Evolutionary conservation across 2,329 filamentous ascomycete species (phyloP), one percentile per base, ranked within the genome.

Genomic region (Fusarium veterinarium): DNA sequence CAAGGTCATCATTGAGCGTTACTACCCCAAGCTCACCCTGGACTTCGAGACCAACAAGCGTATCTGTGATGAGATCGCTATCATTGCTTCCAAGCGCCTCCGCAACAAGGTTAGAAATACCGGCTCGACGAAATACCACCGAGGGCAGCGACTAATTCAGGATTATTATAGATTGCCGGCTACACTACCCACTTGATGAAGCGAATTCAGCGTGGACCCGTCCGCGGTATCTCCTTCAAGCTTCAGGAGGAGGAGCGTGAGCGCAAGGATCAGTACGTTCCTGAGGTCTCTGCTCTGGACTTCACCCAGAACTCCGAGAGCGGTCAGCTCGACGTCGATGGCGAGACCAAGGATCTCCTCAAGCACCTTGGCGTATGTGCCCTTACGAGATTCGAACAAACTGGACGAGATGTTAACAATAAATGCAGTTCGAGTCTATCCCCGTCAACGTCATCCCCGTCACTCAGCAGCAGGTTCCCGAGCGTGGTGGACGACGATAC

Each of bases 41-140:
- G 96, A 99, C 90, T 99, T 99, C 89, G 96, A 99, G 92, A 97
- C 94, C 91, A 98, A 98, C 93, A 98, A 98, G 93, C 91, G 95
- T 82, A 97, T 98, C 83, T 98, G 96, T 90, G 96, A 98, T 95
- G 96, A 99, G 89, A 96, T 99, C 81, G 96, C 96, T 83, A 97
- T 99, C 87, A 99, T 99, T 84, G 94, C 96, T 80, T 97, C 93
- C 81, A 99, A 99, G 94, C 92, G 97, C 84, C 93, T 99, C 82
- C 92, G 96, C 89, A 99, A 99, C 93, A 99, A 99, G 94, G 94
- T 97, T 79, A 83, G 84, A 74, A 79, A 23, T 62, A 13, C 57
- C 60, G 60, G 51, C 40, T 42, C 6, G 40, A 59, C 52, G 68
- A 53, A 40, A 17, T 40, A 38, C 17, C 16, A 35, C 17, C 16